Conservation (phyloP, 1,284 basidiomycete genomes). For the Ganoderma lucidum region DNA sequence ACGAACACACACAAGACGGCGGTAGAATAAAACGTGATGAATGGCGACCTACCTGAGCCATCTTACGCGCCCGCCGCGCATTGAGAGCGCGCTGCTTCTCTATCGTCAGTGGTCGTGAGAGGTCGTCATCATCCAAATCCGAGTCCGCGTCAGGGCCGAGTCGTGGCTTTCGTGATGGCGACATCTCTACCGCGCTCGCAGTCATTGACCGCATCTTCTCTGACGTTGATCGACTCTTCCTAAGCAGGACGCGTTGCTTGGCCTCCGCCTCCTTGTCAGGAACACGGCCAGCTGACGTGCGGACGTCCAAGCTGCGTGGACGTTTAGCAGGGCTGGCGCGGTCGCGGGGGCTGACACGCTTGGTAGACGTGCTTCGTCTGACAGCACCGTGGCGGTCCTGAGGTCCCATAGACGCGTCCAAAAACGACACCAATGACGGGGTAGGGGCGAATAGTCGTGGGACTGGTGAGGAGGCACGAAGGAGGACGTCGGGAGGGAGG, state of each 20-base stretch:
- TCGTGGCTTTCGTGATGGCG: not conserved
- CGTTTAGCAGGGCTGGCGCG: constrained; percentile 14
- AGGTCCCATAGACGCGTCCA: constrained; percentile 18
- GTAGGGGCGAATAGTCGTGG: constrained; percentile 24
- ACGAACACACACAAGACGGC: not conserved
- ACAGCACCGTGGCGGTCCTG: constrained; percentile 24
- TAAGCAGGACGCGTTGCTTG: constrained; percentile 14
- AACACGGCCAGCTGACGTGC: constrained; percentile 22
- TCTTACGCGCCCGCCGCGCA: constrained; percentile 55
- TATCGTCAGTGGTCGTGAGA: constrained; percentile 29
- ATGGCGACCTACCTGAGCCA: constrained; percentile 50
- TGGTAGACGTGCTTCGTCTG: constrained; percentile 32
- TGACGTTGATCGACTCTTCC: constrained; percentile 19
- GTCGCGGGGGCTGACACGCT: constrained; percentile 18
- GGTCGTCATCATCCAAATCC: constrained; percentile 21
- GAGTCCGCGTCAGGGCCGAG: constrained; percentile 22
- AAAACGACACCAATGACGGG: constrained; percentile 25
- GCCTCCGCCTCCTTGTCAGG: constrained; percentile 12
- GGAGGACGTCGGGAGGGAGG: constrained; percentile 48
- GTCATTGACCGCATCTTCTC: constrained; percentile 12
- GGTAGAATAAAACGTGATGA: constrained; percentile 14
- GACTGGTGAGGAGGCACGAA: constrained; percentile 36
- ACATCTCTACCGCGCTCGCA: constrained; percentile 9
- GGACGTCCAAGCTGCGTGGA: constrained; percentile 39
- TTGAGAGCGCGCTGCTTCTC: constrained; percentile 48